Percentiles rank a stretch among this genome's conserved stretches.
Evolutionary conservation across 192 early-diverging fungal genomes (phyloP).

Genomic region (Dissophora globulifera): DNA sequence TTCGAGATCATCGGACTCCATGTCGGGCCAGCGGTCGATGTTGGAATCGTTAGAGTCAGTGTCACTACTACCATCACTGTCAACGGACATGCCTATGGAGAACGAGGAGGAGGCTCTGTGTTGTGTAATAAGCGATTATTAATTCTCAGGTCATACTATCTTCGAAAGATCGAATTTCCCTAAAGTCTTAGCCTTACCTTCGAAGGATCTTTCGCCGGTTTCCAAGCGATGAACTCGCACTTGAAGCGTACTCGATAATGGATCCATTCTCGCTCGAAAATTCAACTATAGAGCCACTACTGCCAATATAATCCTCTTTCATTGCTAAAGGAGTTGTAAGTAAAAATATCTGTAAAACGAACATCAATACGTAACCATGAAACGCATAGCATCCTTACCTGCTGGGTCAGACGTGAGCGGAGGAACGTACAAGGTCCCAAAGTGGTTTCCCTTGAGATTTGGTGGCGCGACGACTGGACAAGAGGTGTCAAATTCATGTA

Average conservation of each 20-base stretch:
- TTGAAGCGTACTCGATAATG: conserved; percentile 22
- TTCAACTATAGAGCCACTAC: conserved; percentile 30
- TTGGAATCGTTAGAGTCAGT: conserved; percentile 22
- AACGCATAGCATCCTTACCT: conserved; percentile 16
- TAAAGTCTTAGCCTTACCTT: conserved; percentile 17
- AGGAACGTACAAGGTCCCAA: conserved; percentile 64
- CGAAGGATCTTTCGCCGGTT: conserved; percentile 3
- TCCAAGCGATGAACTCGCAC: background rate
- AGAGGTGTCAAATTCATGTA: no score
- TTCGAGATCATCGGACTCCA: conserved; percentile 42
- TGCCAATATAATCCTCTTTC: conserved; percentile 11
- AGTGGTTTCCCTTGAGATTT: conserved; percentile 51
- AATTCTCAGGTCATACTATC: no score
- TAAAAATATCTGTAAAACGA: background rate
- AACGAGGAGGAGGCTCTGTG: conserved; percentile 30
- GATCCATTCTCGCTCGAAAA: conserved; percentile 43
- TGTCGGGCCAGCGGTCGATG: conserved; percentile 14
- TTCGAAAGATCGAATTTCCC: background rate
- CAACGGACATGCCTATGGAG: conserved; percentile 19
- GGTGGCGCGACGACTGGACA: conserved; percentile 31
- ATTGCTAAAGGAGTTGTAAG: background rate
- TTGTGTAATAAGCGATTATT: background rate
- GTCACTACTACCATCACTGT: conserved; percentile 32
- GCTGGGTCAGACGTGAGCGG: conserved; percentile 56
- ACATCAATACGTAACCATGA: background rate